Evolutionary conservation across 495 filamentous ascomycete genomes (phyloP), one percentile per base, ranked within the genome.

Genomic region (Penicillium antarcticum): DNA sequence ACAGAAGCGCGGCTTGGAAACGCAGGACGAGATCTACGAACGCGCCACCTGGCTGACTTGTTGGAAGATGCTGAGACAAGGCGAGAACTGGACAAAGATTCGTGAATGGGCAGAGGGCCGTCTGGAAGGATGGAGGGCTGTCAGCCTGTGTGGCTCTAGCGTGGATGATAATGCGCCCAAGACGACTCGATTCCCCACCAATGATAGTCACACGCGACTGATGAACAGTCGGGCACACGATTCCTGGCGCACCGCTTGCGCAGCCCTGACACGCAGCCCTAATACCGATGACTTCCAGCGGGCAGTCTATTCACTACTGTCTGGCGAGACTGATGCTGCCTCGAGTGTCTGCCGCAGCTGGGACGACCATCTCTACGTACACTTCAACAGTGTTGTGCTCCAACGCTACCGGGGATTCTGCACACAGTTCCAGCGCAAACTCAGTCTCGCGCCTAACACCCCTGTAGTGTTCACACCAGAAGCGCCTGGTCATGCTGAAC

Each of bases 321-420:
- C 87, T 36, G 95, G 95, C 35, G 87, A 97, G 61, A 74, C 89
- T 6, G 73, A 82, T 32, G 84, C 86, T 36, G 89, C 91, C 10
- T 78, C 87, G 60, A 80, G 81, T 54, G 82, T 92, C 12, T 94
- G 89, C 67, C 75, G 78, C 36, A 82, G 80, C 33, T 95, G 88
- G 86, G 90, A 97, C 53, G 94, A 98, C 65, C 82, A 86, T 54
- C 79, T 97, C n/a, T 97, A 92, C 60, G 87, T 86, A 7, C 84
- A 89, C 60, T 94, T 92, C 76, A 96, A 95, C 60, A 81, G 87
- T 8, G 70, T 92, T 23, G 74, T 98, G 13, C 74, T 89, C 57
- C 55, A 67, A 6, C 73, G 74, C 33, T 77, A 77, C 42, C 65
- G 62, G 45, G 66, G 67, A 11, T 77, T 77, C 51, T 75, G 74